These are phyloP conservation scores for Phialocephala subalpina DNA, from an alignment of 2,329 filamentous ascomycete genomes.

Conservation along the genomic window DNA sequence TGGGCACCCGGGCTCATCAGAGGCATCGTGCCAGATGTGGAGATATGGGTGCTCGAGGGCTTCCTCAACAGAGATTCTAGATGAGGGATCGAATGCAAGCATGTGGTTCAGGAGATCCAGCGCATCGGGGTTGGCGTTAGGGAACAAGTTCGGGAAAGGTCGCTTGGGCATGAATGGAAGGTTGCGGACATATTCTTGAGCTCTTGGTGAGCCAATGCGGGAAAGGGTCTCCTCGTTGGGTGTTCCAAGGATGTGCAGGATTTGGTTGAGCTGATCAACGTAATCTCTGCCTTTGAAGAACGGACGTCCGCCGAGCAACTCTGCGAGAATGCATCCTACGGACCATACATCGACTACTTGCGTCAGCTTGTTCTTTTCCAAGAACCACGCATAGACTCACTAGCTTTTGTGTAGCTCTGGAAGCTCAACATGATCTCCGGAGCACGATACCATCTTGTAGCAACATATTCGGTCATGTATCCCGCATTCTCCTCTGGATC, in stretches of 20 bases:
- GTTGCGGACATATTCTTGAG: slow-evolving; percentile 98
- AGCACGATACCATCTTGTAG: slow-evolving; percentile 97
- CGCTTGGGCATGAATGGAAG: slow-evolving; percentile 95
- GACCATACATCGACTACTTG: slow-evolving; percentile 97
- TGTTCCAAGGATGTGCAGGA: slow-evolving; percentile 95
- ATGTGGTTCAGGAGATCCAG: slow-evolving; percentile 95
- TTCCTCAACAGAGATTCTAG: slow-evolving; percentile 92
- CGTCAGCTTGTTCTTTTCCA: slow-evolving; percentile 20
- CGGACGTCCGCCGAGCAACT: slow-evolving; percentile 92
- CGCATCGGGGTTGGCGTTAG: slow-evolving; percentile 93
- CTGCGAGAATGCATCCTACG: slow-evolving; percentile 95
- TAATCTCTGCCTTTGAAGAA: slow-evolving; percentile 99
- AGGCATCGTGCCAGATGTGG: slow-evolving; percentile 95
- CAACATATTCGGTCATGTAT: slow-evolving; percentile 99
- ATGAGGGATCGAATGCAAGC: slow-evolving; percentile 95
- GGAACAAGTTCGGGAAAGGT: slow-evolving; percentile 87
- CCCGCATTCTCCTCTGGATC: slow-evolving; percentile 98
- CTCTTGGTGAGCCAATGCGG: slow-evolving; percentile 92
- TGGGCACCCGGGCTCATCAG: slow-evolving; percentile 92
- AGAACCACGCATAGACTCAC: slow-evolving; percentile 64
- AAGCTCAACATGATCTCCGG: slow-evolving; percentile 99
- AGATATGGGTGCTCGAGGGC: slow-evolving; percentile 97
- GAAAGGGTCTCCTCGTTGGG: slow-evolving; percentile 94
- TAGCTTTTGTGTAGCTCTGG: slow-evolving; percentile 99
- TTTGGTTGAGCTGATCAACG: slow-evolving; percentile 99